phyloP scores from a whole-genome alignment of 495 filamentous ascomycete genomes.

The Astrothelium macrocarpum region DNA sequence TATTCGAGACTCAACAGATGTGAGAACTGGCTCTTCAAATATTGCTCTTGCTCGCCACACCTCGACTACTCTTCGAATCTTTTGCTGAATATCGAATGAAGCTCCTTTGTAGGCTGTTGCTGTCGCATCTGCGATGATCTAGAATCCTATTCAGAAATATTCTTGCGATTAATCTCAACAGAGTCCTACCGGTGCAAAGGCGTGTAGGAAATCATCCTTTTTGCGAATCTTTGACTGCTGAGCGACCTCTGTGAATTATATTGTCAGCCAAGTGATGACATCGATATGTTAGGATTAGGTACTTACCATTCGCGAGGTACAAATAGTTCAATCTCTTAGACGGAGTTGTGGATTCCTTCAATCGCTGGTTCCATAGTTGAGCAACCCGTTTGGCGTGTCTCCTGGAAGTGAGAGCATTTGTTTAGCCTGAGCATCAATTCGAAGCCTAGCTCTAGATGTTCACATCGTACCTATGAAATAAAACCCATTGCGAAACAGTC shows the following conservation, averaged over 20 bases:
- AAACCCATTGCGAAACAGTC: slow-evolving; percentile 93
- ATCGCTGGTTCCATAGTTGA: slow-evolving; percentile 75
- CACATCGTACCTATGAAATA: slow-evolving; percentile 81
- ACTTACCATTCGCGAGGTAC: slow-evolving; percentile 84
- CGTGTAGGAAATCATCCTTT: slow-evolving; percentile 83
- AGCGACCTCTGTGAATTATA: slow-evolving; percentile 58
- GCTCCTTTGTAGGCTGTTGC: slow-evolving; percentile 79
- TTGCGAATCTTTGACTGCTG: slow-evolving; percentile 87
- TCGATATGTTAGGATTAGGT: background rate
- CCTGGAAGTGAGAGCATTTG: slow-evolving; percentile 38
- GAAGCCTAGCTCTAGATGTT: background rate
- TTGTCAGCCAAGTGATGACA: slow-evolving; percentile 7
- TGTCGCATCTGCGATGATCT: slow-evolving; percentile 79
- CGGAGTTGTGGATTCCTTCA: slow-evolving; percentile 71
- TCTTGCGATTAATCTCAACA: background rate
- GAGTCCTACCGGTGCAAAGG: slow-evolving; percentile 67
- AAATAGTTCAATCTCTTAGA: slow-evolving; percentile 78
- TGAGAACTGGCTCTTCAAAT: slow-evolving; percentile 71
- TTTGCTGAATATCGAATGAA: slow-evolving; percentile 71
- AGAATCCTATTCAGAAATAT: background rate
- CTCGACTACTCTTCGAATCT: slow-evolving; percentile 79
- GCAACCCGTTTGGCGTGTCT: slow-evolving; percentile 83
- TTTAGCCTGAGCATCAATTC: background rate
- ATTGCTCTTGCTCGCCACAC: slow-evolving; percentile 83
- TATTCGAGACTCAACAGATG: slow-evolving; percentile 64